These are phyloP conservation scores for Wickerhamiella kazuoi DNA, from an alignment of 805 yeast genomes.

Conservation along the genomic window DNA sequence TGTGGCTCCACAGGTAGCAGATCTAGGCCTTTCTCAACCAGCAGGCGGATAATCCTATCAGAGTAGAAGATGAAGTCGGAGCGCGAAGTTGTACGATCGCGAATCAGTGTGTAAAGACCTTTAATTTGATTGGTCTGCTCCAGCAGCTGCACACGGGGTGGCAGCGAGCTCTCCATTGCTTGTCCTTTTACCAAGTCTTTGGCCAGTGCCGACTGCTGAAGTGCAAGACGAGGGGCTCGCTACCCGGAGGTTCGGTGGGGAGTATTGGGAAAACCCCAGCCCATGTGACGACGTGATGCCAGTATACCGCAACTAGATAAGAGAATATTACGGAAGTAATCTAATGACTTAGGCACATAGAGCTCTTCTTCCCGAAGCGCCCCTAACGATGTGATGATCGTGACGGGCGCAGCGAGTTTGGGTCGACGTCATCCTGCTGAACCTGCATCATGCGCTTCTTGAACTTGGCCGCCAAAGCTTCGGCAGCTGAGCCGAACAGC, in stretches of 20 bases:
- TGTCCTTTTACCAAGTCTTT: no score
- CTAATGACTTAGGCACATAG: no score
- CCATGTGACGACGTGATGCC: no score
- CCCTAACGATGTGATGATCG: not conserved
- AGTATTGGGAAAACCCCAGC: no score
- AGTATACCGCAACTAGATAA: no score
- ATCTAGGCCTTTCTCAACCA: conserved; percentile 92
- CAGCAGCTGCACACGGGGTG: conserved; percentile 35
- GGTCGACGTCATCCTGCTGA: not conserved
- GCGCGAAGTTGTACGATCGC: conserved; percentile 63
- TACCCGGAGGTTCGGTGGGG: no score
- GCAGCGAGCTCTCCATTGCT: not conserved
- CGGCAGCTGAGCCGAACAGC: not conserved
- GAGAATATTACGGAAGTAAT: no score
- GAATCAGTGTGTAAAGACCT: conserved; percentile 77
- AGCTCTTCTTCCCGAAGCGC: no score
- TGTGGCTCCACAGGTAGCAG: conserved; percentile 71
- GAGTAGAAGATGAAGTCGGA: conserved; percentile 91
- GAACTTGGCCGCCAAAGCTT: not conserved
- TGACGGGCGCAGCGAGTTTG: not conserved
- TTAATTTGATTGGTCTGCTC: conserved; percentile 80
- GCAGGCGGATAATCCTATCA: conserved; percentile 78
- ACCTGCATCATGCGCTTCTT: not conserved
- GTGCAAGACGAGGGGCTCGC: no score
- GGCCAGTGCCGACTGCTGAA: no score